These are phyloP conservation scores for Colletotrichum sp. DNA, from an alignment of 2,329 filamentous ascomycete species.

Conservation along the genomic window DNA sequence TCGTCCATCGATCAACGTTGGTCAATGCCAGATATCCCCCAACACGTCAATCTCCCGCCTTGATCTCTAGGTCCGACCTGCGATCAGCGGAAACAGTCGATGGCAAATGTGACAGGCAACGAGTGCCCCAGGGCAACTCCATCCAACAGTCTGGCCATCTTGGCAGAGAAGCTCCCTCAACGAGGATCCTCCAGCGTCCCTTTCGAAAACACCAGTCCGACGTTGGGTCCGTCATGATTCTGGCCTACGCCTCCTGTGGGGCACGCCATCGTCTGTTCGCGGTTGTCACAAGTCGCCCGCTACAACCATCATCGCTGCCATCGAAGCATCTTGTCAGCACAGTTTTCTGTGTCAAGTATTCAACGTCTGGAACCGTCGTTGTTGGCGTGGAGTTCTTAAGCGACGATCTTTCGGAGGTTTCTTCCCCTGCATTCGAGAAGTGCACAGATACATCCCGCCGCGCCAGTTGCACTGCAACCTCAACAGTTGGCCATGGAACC, in stretches of 20 bases:
- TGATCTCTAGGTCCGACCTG: neutral
- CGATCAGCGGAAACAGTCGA: neutral
- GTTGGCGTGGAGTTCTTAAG: neutral
- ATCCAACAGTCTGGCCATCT: neutral
- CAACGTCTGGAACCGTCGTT: neutral
- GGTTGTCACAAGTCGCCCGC: neutral
- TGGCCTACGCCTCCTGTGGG: neutral
- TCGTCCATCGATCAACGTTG: neutral
- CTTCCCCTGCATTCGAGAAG: neutral
- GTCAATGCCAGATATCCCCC: neutral
- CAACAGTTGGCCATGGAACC: neutral
- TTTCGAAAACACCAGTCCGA: neutral
- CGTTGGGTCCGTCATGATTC: neutral
- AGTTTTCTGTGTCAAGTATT: neutral
- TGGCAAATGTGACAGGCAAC: neutral
- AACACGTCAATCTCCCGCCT: neutral
- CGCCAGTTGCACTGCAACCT: conserved; percentile 5
- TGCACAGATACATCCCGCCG: conserved; percentile 5
- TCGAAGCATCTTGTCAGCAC: neutral
- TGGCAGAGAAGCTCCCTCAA: neutral
- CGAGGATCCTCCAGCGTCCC: neutral
- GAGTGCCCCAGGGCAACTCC: neutral
- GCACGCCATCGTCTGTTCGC: neutral
- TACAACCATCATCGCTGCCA: neutral
- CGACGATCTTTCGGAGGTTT: conserved; percentile 1